Evolutionary conservation across 495 filamentous ascomycete genomes (phyloP), one percentile per base, ranked within the genome.

Genomic region (Penicillium taxi): DNA sequence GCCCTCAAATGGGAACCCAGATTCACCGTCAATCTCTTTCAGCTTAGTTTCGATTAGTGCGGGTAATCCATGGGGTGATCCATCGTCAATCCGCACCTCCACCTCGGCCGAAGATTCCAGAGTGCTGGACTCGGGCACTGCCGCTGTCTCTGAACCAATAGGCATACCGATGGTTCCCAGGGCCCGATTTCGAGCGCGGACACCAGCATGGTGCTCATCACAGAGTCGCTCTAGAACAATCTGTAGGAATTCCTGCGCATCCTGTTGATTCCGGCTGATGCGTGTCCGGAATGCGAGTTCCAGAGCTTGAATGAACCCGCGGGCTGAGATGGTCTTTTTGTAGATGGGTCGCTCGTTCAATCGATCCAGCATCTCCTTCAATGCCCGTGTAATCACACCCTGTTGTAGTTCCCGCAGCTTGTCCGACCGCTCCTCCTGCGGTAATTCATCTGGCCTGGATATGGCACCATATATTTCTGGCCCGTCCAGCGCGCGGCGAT

Each of bases 181-280:
- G 13, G 58, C 58, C 27, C 64, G 56, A 45, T 65, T 62, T 36
- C 87, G 68, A 9, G 84, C 87, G 46, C 80, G 72, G 23, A 71
- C 69, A 22, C 86, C 87, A 8, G 86, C 86, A 56, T 94, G 81
- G 49, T 96, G 90, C 59, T 99, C 91, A 49, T 96, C 89, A 28
- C 81, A 84, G 22, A 99, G 69, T 28, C 89, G 73, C 61, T 99
- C 93, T 4, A 86, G 80, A 13, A 99, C 81, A 31, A 96, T 76
- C 59, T 99, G 91, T 36, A 99, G 50, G 40, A 99, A 93, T 56
- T 99, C 91, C 53, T 99, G 91, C n/a, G 91, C 91, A 64, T 99
- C 91, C 59, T 99, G 93, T 56, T 99, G 93, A 41, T 86, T 81
- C 30, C 91, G 81, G 50, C 83, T 94, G 51, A 99, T 90, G 26